Base-by-base conservation (phyloP, 805 yeast species). In the Cyberlindnera euphorbiae region DNA sequence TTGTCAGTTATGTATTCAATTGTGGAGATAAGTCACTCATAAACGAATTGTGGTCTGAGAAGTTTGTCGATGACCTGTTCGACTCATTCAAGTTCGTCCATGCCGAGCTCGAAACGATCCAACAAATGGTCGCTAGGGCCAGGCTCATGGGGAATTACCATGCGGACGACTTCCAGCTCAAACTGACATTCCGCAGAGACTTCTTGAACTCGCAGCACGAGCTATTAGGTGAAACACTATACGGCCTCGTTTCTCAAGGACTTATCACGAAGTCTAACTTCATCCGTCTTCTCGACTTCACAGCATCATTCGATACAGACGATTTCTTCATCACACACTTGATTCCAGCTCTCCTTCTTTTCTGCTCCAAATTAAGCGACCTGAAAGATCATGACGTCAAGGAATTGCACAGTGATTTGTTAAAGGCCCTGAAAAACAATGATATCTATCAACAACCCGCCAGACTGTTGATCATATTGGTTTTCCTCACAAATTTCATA, bases 131-230 rank as follows among this genome's bases (percentile, higher is more conserved):
- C 34, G 67, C 71, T 49, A 62, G 75, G 56, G 60, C 73, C 41
- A 68, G 73, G 59, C 62, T 82, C 33, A 62, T 77, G 44, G 79
- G 83, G 44, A 56, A 68, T 37, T 61, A 70, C 46, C 40, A 67
- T 53, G 58, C 67, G 43, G 48, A 66, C 15, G 58, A 62, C 6
- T 71, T 76, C 38, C 64, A 66, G 32, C 69, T 76, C 32, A 62
- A 66, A 15, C 56, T 82, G 24, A 67, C 66, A 25, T 79, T 73
- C 49, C 73, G 82, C 51, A 74, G 87, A 44, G 75, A 73, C 38
- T 77, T 76, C 44, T 63, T 85, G 19, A 69, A 76, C 35, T 66
- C 65, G 33, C 79, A 80, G 48, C 93, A 88, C 55, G 95, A 86
- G 49, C 53, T 69, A 2, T 59, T 89, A 36, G 80, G 89, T 29